These are phyloP conservation scores for Plicaturopsis crispa DNA, from an alignment of 768 basidiomycete species.

Conservation along the genomic window DNA sequence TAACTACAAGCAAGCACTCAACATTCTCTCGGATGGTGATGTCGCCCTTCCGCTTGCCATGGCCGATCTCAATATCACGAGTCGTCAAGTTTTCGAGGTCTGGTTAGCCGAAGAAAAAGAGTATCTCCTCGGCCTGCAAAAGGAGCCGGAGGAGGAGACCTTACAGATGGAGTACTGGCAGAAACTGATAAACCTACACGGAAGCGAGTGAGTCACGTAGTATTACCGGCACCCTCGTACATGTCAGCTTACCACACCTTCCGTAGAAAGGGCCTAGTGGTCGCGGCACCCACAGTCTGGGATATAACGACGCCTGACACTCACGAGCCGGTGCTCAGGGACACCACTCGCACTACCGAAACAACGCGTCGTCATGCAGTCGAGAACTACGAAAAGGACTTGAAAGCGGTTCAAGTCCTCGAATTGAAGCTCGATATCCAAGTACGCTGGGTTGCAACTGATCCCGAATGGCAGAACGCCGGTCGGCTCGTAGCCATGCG, in stretches of 20 bases:
- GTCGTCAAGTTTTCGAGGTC: conserved; percentile 5
- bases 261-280: too few species aligned
- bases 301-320: too few species aligned
- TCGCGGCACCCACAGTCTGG: too few species aligned
- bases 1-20: conserved; percentile 20
- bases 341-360: neutral
- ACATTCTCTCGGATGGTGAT: conserved; percentile 5
- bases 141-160: conserved; percentile 11
- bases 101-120: conserved; percentile 15
- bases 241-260: too few species aligned
- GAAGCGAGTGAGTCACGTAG: neutral
- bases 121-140: conserved; percentile 10
- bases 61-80: neutral
- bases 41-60: neutral
- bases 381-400: conserved; percentile 5
- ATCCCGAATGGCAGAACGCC: conserved; percentile 10
- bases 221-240: too few species aligned
- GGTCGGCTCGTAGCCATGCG: conserved; percentile 3
- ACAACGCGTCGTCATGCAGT: conserved; percentile 4
- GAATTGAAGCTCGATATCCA: conserved; percentile 1
- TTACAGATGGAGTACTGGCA: conserved; percentile 12
- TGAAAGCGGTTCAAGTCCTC: conserved; percentile 1
- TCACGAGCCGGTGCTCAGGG: too few species aligned
- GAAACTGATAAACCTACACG: conserved; percentile 5
- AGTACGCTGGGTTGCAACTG: conserved; percentile 8